Base-by-base conservation (phyloP, 148 eudicot species). In the Mesembryanthemum crystallinum region DNA sequence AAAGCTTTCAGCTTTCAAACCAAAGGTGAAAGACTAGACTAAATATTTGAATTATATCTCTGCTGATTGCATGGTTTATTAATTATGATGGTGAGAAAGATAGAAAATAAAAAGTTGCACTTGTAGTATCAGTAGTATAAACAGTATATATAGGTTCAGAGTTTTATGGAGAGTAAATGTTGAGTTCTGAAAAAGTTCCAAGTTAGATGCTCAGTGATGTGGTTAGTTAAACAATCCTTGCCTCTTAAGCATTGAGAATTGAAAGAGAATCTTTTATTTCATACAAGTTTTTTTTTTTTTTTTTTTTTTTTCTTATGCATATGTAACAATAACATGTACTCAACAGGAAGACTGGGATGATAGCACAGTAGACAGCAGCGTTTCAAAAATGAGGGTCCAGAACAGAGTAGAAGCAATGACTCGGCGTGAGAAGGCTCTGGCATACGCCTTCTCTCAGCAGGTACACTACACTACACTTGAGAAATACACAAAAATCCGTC, bases 361-460 rank as follows among this genome's bases (percentile, higher is more conserved):
- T 72, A 92, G 97, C 89, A 89, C 89, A 0, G 82, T 89, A 35
- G 85, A 89, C 65, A 90, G 95, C 85, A 85, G 76, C 67, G 82
- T 84, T 58, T 76, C 89, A 52, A 87, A 85, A 79, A 83, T 87
- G 92, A 90, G 90, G 77, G 76, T 78, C 29, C 91, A 84, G 81
- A 83, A 86, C 80, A 89, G 85, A 78, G 67, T 85, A 54, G 97
- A 92, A 78, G 97, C 97, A 69, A 89, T 88, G 74, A 90, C 97
- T 8, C 86, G 97, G 82, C 92, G 97, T 33, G 97, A 92, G 76
- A 87, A 91, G 68, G 97, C 97, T 28, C 85, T 92, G 24, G 95
- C 95, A 28, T 92, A 92, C 81, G 97, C 97, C 32, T 92, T 92
- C 75, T 87, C 95, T 47, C 97, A 92, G 79, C 97, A 92, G 91